Conservation (phyloP, 805 yeast genomes). For the Blastobotrys mokoenaii region DNA sequence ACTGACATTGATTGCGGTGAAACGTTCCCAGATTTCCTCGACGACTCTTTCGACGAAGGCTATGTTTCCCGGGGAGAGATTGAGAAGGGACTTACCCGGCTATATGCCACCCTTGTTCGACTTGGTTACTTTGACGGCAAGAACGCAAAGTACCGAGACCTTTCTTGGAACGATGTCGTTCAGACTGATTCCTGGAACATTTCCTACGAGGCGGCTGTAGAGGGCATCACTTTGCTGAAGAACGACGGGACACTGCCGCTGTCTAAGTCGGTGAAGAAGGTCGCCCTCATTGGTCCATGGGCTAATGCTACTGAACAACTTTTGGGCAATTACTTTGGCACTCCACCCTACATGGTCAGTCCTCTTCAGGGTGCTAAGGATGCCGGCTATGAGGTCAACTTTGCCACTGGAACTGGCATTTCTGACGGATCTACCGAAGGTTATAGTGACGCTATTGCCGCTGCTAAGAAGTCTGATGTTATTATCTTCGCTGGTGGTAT, state of each 20-base stretch:
- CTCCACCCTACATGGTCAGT: conserved; percentile 4
- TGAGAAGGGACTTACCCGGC: conserved; percentile 5
- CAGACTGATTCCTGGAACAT: conserved; percentile 5
- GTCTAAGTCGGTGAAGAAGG: neutral
- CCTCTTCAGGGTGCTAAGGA: conserved; percentile 8
- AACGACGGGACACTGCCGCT: conserved; percentile 11
- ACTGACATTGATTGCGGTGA: conserved; percentile 9
- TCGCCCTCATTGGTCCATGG: conserved; percentile 11
- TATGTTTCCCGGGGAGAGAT: conserved; percentile 4
- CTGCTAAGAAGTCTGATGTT: conserved; percentile 7
- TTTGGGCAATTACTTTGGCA: conserved; percentile 11
- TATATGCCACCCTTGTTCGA: conserved; percentile 9
- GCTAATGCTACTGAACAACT: conserved; percentile 8
- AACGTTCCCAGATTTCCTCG: conserved; percentile 1
- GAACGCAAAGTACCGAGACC: conserved; percentile 3
- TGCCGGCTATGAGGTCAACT: conserved; percentile 3
- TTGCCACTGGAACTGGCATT: conserved; percentile 4
- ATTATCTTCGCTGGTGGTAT: conserved; percentile 10
- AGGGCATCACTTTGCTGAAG: conserved; percentile 8
- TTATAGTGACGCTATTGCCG: conserved; percentile 2
- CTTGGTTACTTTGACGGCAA: conserved; percentile 10
- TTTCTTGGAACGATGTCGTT: conserved; percentile 7
- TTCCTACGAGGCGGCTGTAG: conserved; percentile 9
- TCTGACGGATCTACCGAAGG: conserved; percentile 2
- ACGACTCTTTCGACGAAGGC: conserved; percentile 4